Conservation (phyloP, 495 filamentous ascomycete genomes). For the Aspergillus ostianus region DNA sequence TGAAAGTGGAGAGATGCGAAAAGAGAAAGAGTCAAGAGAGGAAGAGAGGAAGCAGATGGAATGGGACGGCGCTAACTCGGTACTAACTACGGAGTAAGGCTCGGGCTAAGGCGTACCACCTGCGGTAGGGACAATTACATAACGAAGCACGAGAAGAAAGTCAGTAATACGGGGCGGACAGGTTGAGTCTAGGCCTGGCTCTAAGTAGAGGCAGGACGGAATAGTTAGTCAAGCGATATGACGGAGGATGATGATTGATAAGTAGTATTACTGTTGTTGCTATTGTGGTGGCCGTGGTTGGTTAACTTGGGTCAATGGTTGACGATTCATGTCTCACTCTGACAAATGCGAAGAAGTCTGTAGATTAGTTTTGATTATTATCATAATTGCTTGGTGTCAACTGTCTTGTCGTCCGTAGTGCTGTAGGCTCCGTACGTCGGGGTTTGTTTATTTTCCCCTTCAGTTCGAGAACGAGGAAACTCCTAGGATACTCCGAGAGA, state of each 20-base stretch:
- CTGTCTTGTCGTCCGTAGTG: too few species aligned
- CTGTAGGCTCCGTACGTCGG: too few species aligned
- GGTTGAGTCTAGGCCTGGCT: neutral
- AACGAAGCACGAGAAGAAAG: neutral
- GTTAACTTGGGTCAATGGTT: neutral
- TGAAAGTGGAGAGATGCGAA: neutral
- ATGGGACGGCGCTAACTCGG: too few species aligned
- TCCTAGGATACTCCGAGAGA: neutral
- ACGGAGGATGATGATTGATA: neutral
- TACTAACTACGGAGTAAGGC: too few species aligned
- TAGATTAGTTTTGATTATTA: neutral
- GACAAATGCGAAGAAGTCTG: neutral
- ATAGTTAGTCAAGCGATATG: too few species aligned
- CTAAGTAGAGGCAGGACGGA: too few species aligned
- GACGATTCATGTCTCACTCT: neutral
- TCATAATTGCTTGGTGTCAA: too few species aligned
- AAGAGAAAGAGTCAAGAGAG: too few species aligned
- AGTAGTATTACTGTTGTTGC: neutral
- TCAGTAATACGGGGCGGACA: neutral
- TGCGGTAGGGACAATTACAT: neutral
- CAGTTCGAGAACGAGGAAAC: neutral
- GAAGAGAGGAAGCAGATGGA: too few species aligned
- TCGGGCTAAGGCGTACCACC: neutral
- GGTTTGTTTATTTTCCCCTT: too few species aligned
- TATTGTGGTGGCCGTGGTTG: neutral